Base-by-base conservation (phyloP, 73 alveolate species). In the Blepharisma stoltei region DNA sequence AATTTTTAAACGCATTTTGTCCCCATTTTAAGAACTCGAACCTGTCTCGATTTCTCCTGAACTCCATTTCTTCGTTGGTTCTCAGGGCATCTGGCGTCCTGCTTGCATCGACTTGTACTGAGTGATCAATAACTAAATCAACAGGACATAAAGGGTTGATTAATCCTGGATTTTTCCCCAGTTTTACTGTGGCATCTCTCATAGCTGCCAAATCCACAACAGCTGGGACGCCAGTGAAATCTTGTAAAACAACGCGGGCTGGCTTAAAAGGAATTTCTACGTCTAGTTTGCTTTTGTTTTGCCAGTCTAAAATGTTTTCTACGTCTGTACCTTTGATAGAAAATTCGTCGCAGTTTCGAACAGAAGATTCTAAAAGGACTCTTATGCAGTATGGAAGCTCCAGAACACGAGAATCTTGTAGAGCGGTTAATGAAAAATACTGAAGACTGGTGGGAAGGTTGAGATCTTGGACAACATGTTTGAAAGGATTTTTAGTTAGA, bases 201-300 rank as follows among this genome's bases (percentile, higher is more conserved):
- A 92, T 92, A 20, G 98, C 96, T 43, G 98, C 98, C 68, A 92
- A 85, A 73, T 92, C 98, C 54, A 90, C 96, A 18, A 92, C 95
- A 53, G 98, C 98, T 0, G 98, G 98, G 71, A 92, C 98, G 18
- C 98, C 98, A 66, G 98, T 92, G 88, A 92, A 90, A 75, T 92
- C 98, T 78, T 92, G 87, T 6, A 92, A 81, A 77, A 92, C 82
- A 68, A 92, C 98, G 71, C 98, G 70, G n/a, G 96, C 96, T 49
- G 98, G 98, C 78, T 87, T 87, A 91, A 92, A 92, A 52, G 98
- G 98, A 67, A 92, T 90, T 55, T 92, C 98, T 6, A 84, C 85
- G 45, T 89, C 80, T 45, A 75, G 32, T 41, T 76, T 6, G 8
- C 85, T 46, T 45, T 84, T 80, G 38, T 83, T 77, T 32, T 73